Evolutionary conservation across 139 green algal genomes (phyloP).

Genomic region (Trebouxia sp.): DNA sequence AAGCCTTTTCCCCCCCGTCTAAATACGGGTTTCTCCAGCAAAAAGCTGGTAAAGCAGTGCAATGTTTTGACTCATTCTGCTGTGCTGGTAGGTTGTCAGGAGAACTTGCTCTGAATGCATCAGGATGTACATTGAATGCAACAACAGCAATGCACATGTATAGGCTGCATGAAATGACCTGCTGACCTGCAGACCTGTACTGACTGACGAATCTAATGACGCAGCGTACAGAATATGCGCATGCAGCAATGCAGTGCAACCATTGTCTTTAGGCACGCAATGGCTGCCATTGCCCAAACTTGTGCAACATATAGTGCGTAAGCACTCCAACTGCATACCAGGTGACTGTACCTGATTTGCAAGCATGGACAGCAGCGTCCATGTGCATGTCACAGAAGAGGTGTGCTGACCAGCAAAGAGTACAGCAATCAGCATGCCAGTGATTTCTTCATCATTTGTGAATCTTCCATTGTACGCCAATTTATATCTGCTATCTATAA

Average conservation of each 20-base stretch:
- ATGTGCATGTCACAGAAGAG: slow-evolving; percentile 90
- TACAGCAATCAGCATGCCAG: slow-evolving; percentile 95
- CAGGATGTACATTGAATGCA: too few species aligned
- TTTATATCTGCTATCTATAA: slow-evolving; percentile 90
- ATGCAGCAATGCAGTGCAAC: too few species aligned
- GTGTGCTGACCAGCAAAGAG: slow-evolving; percentile 99
- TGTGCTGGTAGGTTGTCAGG: neutral
- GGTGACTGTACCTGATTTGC: slow-evolving; percentile 61
- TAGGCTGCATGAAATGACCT: too few species aligned
- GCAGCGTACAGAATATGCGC: too few species aligned
- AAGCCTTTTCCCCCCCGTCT: too few species aligned
- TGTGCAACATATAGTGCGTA: too few species aligned
- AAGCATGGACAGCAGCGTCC: slow-evolving; percentile 86
- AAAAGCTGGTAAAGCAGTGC: neutral
- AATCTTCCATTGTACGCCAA: slow-evolving; percentile 74
- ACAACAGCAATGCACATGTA: too few species aligned
- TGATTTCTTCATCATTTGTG: slow-evolving; percentile 91
- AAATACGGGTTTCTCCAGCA: neutral
- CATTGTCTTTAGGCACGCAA: too few species aligned
- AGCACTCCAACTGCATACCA: too few species aligned
- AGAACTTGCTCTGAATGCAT: neutral
- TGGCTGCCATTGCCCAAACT: too few species aligned
- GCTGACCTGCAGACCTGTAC: too few species aligned
- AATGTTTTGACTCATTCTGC: neutral
- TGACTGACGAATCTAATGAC: too few species aligned